phyloP scores from a whole-genome alignment of 2,329 filamentous ascomycete genomes.

The Zymoseptoria crescenta region DNA sequence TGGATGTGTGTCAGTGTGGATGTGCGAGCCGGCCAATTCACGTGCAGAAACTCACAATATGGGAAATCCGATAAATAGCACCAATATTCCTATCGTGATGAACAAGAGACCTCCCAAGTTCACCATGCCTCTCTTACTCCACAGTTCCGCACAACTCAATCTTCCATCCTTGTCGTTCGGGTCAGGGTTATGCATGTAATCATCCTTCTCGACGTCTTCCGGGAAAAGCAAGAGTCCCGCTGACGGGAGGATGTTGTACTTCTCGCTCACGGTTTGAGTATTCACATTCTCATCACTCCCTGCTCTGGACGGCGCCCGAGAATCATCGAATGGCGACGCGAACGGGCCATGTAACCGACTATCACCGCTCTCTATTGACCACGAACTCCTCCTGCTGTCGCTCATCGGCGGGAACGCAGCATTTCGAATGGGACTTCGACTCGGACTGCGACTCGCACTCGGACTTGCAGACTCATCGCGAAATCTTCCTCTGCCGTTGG shows the following conservation, averaged over 20 bases:
- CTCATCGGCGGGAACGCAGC: conserved; percentile 40
- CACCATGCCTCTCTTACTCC: conserved; percentile 53
- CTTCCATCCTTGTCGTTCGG: conserved; percentile 53
- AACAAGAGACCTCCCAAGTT: conserved; percentile 58
- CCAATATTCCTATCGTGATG: conserved; percentile 53
- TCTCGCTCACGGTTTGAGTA: conserved; percentile 65
- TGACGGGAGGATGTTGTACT: conserved; percentile 64
- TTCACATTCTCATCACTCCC: conserved; percentile 61
- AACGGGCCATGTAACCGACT: conserved; percentile 43
- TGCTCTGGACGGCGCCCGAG: conserved; percentile 49
- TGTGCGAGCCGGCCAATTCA: neutral
- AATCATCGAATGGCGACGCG: conserved; percentile 52
- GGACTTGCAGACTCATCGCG: conserved; percentile 39
- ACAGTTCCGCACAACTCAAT: conserved; percentile 53
- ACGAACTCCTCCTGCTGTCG: conserved; percentile 57
- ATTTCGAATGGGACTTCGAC: conserved; percentile 39
- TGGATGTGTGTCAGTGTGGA: conserved; percentile 25
- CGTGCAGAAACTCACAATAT: conserved; percentile 48
- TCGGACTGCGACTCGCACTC: neutral
- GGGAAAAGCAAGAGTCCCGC: conserved; percentile 60
- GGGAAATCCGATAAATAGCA: conserved; percentile 62
- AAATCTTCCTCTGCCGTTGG: conserved; percentile 42
- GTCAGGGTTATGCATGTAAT: conserved; percentile 64
- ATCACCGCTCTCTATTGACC: conserved; percentile 52
- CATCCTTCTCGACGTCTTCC: conserved; percentile 66